Conservation (phyloP, 306 rosid genomes). For the Gleditsia sinensis region DNA sequence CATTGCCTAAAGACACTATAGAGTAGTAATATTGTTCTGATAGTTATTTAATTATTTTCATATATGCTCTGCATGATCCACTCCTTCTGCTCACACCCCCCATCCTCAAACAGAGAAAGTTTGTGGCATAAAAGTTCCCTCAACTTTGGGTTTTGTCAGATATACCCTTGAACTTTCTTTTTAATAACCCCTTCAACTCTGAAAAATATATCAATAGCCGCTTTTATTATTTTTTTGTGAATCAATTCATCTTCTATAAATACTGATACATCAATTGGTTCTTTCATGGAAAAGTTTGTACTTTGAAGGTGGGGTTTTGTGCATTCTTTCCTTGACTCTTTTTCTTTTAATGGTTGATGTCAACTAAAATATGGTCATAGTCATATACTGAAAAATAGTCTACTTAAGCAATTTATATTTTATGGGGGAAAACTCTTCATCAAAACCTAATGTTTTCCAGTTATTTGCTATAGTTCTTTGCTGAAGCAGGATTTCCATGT, state of each 20-base stretch:
- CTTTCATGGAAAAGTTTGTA: not conserved
- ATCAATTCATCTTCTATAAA: not conserved
- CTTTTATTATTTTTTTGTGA: not conserved
- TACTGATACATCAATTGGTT: not conserved
- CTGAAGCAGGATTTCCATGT: slow-evolving; percentile 87
- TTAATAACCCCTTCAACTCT: not conserved
- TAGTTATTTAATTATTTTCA: not conserved
- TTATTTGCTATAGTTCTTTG: slow-evolving; percentile 63
- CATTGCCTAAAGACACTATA: not conserved
- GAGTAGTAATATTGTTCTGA: not conserved
- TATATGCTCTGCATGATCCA: not conserved
- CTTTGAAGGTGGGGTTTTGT: not conserved
- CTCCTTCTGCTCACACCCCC: too few relatives aligned
- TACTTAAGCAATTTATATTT: not conserved
- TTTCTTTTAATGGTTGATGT: not conserved
- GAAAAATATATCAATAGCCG: not conserved
- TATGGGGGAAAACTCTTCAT: slow-evolving; percentile 1
- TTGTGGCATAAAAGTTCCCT: not conserved
- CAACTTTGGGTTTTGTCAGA: not conserved
- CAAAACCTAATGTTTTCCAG: slow-evolving; percentile 1
- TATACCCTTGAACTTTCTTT: not conserved
- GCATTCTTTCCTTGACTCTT: not conserved
- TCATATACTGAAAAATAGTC: not conserved
- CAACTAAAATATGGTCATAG: not conserved
- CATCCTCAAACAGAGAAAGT: too few relatives aligned